Base-by-base conservation (phyloP, 2,329 filamentous ascomycete species). In the Samsoniella hepiali region DNA sequence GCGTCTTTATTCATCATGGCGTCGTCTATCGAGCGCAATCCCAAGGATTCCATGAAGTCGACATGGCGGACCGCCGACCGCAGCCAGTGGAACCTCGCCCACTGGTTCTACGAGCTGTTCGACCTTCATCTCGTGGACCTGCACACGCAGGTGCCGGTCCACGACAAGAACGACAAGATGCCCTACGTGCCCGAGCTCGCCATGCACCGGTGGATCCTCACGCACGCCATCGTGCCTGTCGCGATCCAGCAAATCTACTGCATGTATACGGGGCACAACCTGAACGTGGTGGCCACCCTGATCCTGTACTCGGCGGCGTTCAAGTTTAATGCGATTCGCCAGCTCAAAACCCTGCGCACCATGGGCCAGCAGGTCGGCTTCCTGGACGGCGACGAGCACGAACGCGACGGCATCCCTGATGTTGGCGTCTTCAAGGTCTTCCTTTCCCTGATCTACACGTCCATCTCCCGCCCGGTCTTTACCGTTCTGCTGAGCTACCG, bases 331-430 rank as follows among this genome's bases (percentile, higher is more conserved):
- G 74, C 73, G 10, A 74, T 78, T 57, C 73, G 74, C 55, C 71
- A 78, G 53, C 65, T 77, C 3, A 71, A 74, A 29, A 68, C 70
- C 10, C 69, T 79, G 31, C 72, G 76, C 6, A 68, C 69, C 9
- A 67, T 78, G 4, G 76, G 76, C 2, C 75, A 78, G 34, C 58
- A 64, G 1, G 69, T 74, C 36, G 77, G 77, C 10, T 78, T 77
- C 58, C 70, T 79, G 5, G 77, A 79, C 61, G 77, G 77, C 13
- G 76, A 79, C 63, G 71, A 74, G 49, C 76, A 78, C 65, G 72
- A 72, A 27, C 73, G 77, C 36, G 77, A 79, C 54, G 73, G 75
- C 5, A 72, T 79, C 4, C 77, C 77, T 0, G 77, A 79, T 55
- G 69, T 72, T 6, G 73, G 71, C 13, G 72, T 75, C 6, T 38